Evolutionary conservation across 495 filamentous ascomycete genomes (phyloP).

Genomic region (Xylona heveae): DNA sequence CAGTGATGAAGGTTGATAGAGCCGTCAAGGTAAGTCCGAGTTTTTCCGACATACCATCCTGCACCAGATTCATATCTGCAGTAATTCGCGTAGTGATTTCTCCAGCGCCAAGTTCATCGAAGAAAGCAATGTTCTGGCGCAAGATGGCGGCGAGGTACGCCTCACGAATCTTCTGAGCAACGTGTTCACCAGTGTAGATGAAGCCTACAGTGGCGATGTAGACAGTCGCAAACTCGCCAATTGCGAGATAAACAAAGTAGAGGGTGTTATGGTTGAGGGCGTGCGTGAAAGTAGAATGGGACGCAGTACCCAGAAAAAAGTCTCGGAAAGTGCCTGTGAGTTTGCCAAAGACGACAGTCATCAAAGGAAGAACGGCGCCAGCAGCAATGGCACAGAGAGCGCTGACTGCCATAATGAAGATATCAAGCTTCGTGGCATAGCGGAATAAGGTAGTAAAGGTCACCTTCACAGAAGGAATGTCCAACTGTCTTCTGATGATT

Average conservation of each 20-base stretch:
- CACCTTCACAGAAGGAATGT: slow-evolving; percentile 40
- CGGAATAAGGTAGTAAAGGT: slow-evolving; percentile 50
- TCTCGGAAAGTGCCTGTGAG: slow-evolving; percentile 50
- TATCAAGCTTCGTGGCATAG: slow-evolving; percentile 57
- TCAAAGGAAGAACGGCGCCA: slow-evolving; percentile 66
- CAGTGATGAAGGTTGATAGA: slow-evolving; percentile 58
- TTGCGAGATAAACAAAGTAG: slow-evolving; percentile 80
- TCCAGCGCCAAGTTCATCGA: slow-evolving; percentile 77
- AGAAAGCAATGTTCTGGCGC: slow-evolving; percentile 81
- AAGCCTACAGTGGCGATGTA: slow-evolving; percentile 75
- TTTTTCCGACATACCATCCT: slow-evolving; percentile 79
- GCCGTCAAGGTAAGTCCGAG: slow-evolving; percentile 55
- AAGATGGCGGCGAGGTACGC: slow-evolving; percentile 67
- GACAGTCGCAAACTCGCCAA: slow-evolving; percentile 62
- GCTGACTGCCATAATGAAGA: slow-evolving; percentile 47
- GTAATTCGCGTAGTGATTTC: slow-evolving; percentile 89
- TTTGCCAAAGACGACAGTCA: slow-evolving; percentile 67
- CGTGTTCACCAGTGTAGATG: slow-evolving; percentile 84
- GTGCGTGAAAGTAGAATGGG: slow-evolving; percentile 31
- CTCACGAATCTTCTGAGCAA: slow-evolving; percentile 66
- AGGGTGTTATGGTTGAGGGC: slow-evolving; percentile 45
- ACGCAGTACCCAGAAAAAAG: slow-evolving; percentile 27
- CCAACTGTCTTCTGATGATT: slow-evolving; percentile 49
- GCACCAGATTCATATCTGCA: slow-evolving; percentile 70
- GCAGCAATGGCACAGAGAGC: slow-evolving; percentile 49